Evolutionary conservation across 495 filamentous ascomycete genomes (phyloP).

Genomic region (Barbatosphaeria neglecta): DNA sequence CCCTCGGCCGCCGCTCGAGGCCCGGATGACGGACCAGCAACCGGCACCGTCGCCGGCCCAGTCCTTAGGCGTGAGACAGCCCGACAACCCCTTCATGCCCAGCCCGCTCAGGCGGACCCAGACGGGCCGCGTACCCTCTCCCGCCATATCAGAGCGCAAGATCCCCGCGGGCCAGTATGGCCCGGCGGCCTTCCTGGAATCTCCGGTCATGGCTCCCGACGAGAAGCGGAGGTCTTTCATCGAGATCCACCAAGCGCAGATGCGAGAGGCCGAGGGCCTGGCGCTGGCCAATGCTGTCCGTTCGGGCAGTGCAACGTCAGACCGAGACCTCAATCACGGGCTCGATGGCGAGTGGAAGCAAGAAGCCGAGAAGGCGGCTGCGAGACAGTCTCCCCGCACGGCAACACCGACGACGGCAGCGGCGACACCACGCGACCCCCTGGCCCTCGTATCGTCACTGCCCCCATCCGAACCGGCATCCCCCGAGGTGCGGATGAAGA

Average conservation of each 20-base stretch:
- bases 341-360: conserved; percentile 10
- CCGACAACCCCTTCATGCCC: conserved; percentile 20
- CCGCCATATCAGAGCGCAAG: conserved; percentile 9
- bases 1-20: conserved; percentile 12
- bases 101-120: conserved; percentile 33
- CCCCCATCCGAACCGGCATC: neutral
- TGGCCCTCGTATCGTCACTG: neutral
- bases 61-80: conserved; percentile 10
- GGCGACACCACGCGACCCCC: neutral
- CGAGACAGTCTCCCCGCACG: neutral
- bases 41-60: conserved; percentile 8
- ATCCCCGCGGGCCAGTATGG: conserved; percentile 15
- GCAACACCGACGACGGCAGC: too few species aligned
- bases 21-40: too few species aligned
- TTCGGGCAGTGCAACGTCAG: conserved; percentile 14
- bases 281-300: conserved; percentile 47
- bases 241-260: conserved; percentile 54
- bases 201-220: conserved; percentile 15
- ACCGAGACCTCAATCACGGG: too few species aligned
- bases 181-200: conserved; percentile 20
- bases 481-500: conserved; percentile 4
- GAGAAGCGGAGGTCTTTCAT: conserved; percentile 37
- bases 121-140: conserved; percentile 35
- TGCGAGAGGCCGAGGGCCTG: conserved; percentile 60
- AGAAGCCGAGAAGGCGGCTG: neutral